Conservation (phyloP, 306 rosid genomes). For the Prosopis cineraria region DNA sequence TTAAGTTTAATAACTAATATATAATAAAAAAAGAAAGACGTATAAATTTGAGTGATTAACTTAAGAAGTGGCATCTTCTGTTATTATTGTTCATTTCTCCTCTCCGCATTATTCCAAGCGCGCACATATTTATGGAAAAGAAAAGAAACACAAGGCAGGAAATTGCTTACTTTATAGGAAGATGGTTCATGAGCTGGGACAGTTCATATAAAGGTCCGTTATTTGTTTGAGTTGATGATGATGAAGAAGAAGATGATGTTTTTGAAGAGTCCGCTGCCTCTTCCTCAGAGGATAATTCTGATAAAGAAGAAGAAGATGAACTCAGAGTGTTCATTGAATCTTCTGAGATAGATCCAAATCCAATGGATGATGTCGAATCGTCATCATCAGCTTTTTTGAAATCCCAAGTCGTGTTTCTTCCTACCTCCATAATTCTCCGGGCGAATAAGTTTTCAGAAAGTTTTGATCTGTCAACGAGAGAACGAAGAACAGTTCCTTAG, state of each 20-base stretch:
- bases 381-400: conserved; percentile 41
- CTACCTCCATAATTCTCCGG: conserved; percentile 22
- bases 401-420: conserved; percentile 32
- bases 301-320: conserved; percentile 50
- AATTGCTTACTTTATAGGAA: conserved; percentile 73
- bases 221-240: conserved; percentile 42
- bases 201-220: conserved; percentile 74
- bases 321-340: conserved; percentile 40
- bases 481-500: conserved; percentile 16
- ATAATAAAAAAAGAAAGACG: no score
- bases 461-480: conserved; percentile 17
- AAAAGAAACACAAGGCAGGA: background rate
- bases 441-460: conserved; percentile 23
- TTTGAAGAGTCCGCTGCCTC: conserved; percentile 56
- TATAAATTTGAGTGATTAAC: no score
- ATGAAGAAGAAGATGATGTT: conserved; percentile 34
- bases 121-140: no score
- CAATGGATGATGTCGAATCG: conserved; percentile 43
- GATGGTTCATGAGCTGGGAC: conserved; percentile 78
- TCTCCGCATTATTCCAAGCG: no score
- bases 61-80: no score
- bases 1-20: no score
- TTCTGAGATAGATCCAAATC: conserved; percentile 45
- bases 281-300: conserved; percentile 62
- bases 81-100: no score